Conservation (phyloP, 331 rosid species). For the Acacia pycnantha region DNA sequence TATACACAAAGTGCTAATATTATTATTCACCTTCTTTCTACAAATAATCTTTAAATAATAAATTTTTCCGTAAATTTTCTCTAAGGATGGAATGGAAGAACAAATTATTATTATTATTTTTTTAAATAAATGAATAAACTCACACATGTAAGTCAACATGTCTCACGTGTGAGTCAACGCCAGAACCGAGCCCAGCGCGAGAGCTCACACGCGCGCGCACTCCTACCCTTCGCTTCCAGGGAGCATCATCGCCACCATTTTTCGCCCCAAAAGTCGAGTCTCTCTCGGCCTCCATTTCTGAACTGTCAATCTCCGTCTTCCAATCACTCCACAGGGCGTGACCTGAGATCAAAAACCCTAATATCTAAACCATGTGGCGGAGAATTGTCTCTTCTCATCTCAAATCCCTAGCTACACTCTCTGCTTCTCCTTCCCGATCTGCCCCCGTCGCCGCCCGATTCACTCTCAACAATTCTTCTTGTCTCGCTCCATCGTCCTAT, state of each 20-base stretch:
- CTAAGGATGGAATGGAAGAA: no score
- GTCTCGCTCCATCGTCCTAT: constrained; percentile 22
- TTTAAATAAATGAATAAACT: no score
- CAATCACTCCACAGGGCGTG: background rate
- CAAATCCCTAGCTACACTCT: constrained; percentile 52
- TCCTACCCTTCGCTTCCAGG: background rate
- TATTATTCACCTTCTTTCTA: no score
- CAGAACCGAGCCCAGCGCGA: background rate
- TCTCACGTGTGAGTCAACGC: background rate
- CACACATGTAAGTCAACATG: background rate
- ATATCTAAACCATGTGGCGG: constrained; percentile 62
- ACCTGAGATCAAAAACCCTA: constrained; percentile 39
- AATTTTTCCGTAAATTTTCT: no score
- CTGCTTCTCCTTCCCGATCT: constrained; percentile 51
- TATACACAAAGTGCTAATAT: no score
- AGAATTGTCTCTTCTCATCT: constrained; percentile 67
- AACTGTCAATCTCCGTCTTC: background rate
- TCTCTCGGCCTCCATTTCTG: background rate
- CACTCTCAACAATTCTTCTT: constrained; percentile 25
- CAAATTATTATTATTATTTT: no score
- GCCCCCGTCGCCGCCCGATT: constrained; percentile 31
- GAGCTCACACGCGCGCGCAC: background rate
- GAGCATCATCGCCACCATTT: background rate
- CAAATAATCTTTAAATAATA: no score
- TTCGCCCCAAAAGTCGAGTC: background rate